These are phyloP conservation scores for Chytridium lagenaria DNA, from an alignment of 371 early-diverging fungal genomes.

Conservation along the genomic window DNA sequence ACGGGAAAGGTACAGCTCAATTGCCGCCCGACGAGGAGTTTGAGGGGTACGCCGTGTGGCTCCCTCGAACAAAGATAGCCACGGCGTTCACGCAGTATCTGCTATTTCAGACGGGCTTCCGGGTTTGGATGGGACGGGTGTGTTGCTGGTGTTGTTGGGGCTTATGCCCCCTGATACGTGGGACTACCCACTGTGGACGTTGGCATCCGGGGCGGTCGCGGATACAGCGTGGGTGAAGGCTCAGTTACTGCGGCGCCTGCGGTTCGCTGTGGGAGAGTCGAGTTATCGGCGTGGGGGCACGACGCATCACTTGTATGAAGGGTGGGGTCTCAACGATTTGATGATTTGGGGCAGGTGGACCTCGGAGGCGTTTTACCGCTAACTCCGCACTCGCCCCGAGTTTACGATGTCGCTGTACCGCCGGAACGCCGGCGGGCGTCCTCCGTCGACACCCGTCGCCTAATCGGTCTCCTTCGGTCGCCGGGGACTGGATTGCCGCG, in stretches of 20 bases:
- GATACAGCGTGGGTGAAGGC: not conserved
- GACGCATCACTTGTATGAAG: not conserved
- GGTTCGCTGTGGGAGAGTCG: not conserved
- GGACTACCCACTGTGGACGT: not conserved
- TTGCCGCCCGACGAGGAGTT: not conserved
- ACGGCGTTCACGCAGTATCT: not conserved
- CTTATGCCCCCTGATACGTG: not conserved
- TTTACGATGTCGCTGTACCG: not conserved
- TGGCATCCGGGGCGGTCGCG: not conserved
- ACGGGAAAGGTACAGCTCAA: not conserved
- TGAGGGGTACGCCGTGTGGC: not conserved
- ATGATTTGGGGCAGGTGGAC: not conserved
- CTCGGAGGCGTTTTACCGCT: not conserved
- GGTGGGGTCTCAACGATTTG: not conserved
- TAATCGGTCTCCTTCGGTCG: no score
- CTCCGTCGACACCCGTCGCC: no score
- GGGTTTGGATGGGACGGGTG: not conserved
- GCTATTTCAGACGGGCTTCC: not conserved
- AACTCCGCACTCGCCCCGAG: not conserved
- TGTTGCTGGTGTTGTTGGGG: not conserved
- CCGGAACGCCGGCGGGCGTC: not conserved
- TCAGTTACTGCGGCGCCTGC: not conserved
- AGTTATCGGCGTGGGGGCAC: not conserved
- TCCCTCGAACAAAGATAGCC: not conserved
- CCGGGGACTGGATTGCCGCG: no score